Base-by-base conservation (phyloP, 305 asterid genomes). In the Fraxinus albicans region DNA sequence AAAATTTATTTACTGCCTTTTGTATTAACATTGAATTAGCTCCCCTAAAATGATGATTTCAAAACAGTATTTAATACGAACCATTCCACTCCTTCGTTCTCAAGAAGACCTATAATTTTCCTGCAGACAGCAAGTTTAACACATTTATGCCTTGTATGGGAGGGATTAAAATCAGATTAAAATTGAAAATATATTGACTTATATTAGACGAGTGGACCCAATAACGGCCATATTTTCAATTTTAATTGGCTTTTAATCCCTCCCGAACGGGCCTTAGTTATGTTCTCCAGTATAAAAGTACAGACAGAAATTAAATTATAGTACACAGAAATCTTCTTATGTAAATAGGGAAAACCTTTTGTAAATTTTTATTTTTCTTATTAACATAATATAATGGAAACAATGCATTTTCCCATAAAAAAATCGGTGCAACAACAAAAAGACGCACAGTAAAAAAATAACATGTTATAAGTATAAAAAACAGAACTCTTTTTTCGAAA, bases 21-120 rank as follows among this genome's bases (percentile, higher is more conserved):
- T 77, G 85, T 80, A 81, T 36, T 81, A 85, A 79, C 93, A 90
- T 90, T 76, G 84, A 83, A 82, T 63, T 44, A 70, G 47, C 78
- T 60, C 55, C 38, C 33, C 73, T 3, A 76, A 63, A 78, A 8
- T 8, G 10, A 69, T 69, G 75, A 4, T 29, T 65, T 13, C 74
- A 29, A 67, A 21, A 29, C 35, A 29, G 38, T 10, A 67, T 69
- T n/a, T 13, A 4, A 69, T 27, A 67, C 5, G 38, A 69, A 29
- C 38, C n/a, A 69, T 69, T 27, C 21, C 38, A 29, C 35, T 12
- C 8, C 38, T 27, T 5, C 4, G 34, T 29, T 33, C 33, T 29
- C 38, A 12, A 27, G 38, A 67, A 29, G 6, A 29, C 35, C 74
- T 27, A 29, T 25, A 67, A 67, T 67, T 25, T 29, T 67, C 19